Base-by-base conservation (phyloP, 2,329 filamentous ascomycete genomes). In the Curvularia verruculosa region DNA sequence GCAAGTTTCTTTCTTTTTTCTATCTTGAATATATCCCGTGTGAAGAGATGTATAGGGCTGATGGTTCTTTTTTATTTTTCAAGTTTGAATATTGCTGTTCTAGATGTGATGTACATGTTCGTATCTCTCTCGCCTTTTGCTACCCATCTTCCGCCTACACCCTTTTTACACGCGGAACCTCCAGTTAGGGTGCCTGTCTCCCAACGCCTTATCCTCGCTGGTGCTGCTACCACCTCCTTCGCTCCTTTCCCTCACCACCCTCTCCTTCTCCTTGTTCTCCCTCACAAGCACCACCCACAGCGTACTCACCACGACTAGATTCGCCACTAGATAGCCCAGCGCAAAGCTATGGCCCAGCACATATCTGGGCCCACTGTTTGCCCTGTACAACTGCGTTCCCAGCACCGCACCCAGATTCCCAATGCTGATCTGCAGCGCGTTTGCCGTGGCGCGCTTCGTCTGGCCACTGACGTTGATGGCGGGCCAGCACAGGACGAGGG, bases 381-480 rank as follows among this genome's bases (percentile, higher is more conserved):
- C 71, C 6, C 75, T 60, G 46, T 77, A 77, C 13, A 77, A 53
- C 61, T 77, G 75, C 15, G 74, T 77, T 4, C 75, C 75, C 7
- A 77, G 39, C 3, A 77, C 75, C n/a, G 68, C 74, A 5, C 74
- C 75, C 73, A 81, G 54, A 34, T 84, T 84, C 0, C 82, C 82
- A 23, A 84, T 72, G 0, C 74, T 78, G 34, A 84, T 79, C 65
- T 84, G 82, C 61, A 82, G 77, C 0, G 78, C 79, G 12, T 82
- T 78, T 1, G 79, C 78, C 28, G 81, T 79, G 3, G 82, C 78
- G 41, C 80, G 79, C 67, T 85, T 85, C 60, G 81, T 84, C 54
- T 81, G 79, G 1, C 82, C 83, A 0, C 80, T 79, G 0, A 84
- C 68, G 56, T 85, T 85, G 70, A 84, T 84, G 9, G 78, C 72